Base-by-base conservation (phyloP, 352 stramenopile genomes). In the Phytophthora pisi region DNA sequence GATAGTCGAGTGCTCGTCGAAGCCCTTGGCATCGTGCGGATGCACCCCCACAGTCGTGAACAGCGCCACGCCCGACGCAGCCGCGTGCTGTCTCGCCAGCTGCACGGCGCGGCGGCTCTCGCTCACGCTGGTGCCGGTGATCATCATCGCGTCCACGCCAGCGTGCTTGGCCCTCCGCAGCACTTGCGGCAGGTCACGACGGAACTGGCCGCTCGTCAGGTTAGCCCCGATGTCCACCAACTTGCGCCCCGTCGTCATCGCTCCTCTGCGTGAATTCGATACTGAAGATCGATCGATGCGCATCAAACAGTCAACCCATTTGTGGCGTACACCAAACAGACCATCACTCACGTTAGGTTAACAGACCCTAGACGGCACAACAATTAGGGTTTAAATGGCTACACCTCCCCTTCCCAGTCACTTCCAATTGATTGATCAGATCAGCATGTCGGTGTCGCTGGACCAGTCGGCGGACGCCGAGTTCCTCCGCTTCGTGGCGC, bases 21-120 rank as follows among this genome's bases (percentile, higher is more conserved):
- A 96, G 63, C 95, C 88, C 54, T 88, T 88, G 59, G 90, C 96
- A 60, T 97, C 84, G 28, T 97, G 98, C 2, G 97, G 97, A 76
- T 99, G 97, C 24, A 99, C 79, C 7, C 97, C 97, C 15, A 98
- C 91, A 6, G 97, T 99, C 47, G 84, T 77, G 47, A 89, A 92
- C 16, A 98, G 81, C 26, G 74, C 34, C 30, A 84, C 72, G 13
- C 60, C 64, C 13, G 42, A 69, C 7, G 61, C 66, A 10, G 49
- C 61, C 15, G 72, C 24, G 16, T 74, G 57, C 3, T 59, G 66
- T 9, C 46, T 69, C 2, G 81, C 75, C 18, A 90, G 56, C 31
- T 72, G 66, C 11, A 93, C 51, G 24, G 80, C 81, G 8, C 78
- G 66, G 16, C 62, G 57, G 50, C 75, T 89, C 36, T 68, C 57